Evolutionary conservation across 148 eudicot species (phyloP), one percentile per base, ranked within the genome.

Genomic region (Cornus florida): DNA sequence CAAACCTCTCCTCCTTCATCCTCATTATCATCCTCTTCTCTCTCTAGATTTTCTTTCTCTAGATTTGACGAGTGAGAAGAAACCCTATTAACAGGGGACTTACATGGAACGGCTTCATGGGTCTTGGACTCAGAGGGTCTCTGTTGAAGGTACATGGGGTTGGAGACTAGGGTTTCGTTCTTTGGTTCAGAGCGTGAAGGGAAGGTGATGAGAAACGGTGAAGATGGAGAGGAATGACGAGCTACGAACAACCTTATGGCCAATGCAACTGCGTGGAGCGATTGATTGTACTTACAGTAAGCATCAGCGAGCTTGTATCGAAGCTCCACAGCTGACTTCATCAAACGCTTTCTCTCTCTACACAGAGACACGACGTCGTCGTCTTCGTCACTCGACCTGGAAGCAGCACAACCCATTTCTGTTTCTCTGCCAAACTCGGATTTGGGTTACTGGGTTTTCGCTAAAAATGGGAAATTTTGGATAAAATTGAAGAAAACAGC

Each of bases 261-360:
- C 60, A 85, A 76, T 6, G 94, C 84, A 0, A 89, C 82, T 5
- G 88, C 73, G 80, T 76, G 74, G 69, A 91, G 87, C 14, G 92
- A 86, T 0, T 72, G 78, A 53, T 81, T 70, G 76, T 88, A 91
- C 32, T 68, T 81, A 35, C 64, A 83, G 73, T 91, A 89, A 0
- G 94, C 89, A 0, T 75, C 79, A 0, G 89, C 88, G 59, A 91
- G 84, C 3, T 56, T 67, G 68, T 69, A 77, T 24, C 94, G 81
- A 14, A 69, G 57, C 57, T 78, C 77, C 1, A 89, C 82, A 28
- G 82, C 86, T 39, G 84, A 71, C 74, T 91, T 89, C 5, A 86
- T 81, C 17, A 91, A 79, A 0, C 80, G 71, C 14, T 82, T 87
- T 62, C 94, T 81, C 75, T 86, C 86, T 12, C 75, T 83, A 20